These are phyloP conservation scores for Trichocomaceae sp. DNA, from an alignment of 2,329 filamentous ascomycete genomes.

Conservation along the genomic window DNA sequence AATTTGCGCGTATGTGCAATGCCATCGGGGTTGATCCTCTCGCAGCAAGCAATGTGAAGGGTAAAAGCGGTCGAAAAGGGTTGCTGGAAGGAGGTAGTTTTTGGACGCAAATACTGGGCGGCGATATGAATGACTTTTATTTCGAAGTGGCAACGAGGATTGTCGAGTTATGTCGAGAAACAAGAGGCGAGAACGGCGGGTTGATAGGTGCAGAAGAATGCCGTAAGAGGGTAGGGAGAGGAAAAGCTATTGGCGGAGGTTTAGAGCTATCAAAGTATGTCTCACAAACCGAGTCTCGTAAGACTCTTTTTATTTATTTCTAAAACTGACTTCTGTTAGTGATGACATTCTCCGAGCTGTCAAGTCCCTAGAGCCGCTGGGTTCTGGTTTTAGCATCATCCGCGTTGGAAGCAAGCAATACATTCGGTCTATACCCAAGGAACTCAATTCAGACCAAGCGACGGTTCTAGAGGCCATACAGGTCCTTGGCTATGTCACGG, in stretches of 20 bases:
- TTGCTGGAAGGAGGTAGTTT: conserved; percentile 57
- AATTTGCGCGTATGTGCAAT: conserved; percentile 97
- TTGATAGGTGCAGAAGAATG: conserved; percentile 80
- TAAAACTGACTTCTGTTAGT: conserved; percentile 31
- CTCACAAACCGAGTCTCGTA: not conserved
- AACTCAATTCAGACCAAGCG: conserved; percentile 90
- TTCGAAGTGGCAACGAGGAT: conserved; percentile 95
- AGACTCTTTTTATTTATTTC: too few species aligned
- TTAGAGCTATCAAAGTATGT: conserved; percentile 71
- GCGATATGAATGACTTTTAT: conserved; percentile 95
- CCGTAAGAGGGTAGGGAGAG: conserved; percentile 64
- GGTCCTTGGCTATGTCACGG: conserved; percentile 79
- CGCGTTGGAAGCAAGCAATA: conserved; percentile 77
- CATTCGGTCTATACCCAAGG: conserved; percentile 87
- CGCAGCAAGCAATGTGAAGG: conserved; percentile 56
- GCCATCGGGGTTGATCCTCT: conserved; percentile 95
- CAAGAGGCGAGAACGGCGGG: conserved; percentile 83
- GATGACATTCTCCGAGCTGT: conserved; percentile 91
- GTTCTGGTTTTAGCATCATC: conserved; percentile 79
- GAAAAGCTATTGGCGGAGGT: conserved; percentile 65
- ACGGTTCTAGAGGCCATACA: conserved; percentile 87
- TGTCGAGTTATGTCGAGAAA: conserved; percentile 84
- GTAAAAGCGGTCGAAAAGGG: conserved; percentile 41
- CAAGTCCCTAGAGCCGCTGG: conserved; percentile 76
- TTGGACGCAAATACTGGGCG: conserved; percentile 87